Conservation (phyloP, 352 stramenopile species). For the Bremia lactucae region DNA sequence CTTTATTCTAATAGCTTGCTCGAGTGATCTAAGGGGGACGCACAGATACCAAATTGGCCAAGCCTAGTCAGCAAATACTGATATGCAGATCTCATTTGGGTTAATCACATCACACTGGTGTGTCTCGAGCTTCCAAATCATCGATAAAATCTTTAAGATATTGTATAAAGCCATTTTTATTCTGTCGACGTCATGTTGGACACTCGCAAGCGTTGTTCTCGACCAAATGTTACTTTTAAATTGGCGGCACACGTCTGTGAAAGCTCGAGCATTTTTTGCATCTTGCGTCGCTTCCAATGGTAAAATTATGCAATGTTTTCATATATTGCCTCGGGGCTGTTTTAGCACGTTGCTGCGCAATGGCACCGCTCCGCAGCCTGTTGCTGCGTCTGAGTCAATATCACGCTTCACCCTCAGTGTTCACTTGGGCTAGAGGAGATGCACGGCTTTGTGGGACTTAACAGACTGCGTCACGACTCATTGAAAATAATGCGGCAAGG, state of each 20-base stretch:
- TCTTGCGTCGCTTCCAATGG: background rate
- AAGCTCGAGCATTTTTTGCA: constrained; percentile 3
- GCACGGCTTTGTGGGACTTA: constrained; percentile 63
- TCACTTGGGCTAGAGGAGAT: constrained; percentile 36
- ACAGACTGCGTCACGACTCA: constrained; percentile 35
- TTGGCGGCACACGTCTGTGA: background rate
- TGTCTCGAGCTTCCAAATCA: too few species aligned
- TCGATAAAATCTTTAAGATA: background rate
- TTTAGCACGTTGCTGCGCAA: constrained; percentile 13
- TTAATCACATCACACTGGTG: too few species aligned
- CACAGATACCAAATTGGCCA: too few species aligned
- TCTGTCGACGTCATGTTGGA: background rate
- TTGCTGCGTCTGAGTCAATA: constrained; percentile 15
- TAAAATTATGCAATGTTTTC: constrained; percentile 3
- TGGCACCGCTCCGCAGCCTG: constrained; percentile 2
- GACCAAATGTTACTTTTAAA: background rate
- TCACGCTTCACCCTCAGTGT: constrained; percentile 31
- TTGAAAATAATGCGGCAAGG: constrained; percentile 35
- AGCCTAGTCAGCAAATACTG: too few species aligned
- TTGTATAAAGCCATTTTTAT: background rate
- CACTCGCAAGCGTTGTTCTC: constrained; percentile 1
- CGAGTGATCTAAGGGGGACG: too few species aligned
- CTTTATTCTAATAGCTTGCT: too few species aligned
- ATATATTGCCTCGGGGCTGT: background rate
- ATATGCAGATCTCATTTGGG: too few species aligned